These are phyloP conservation scores for Calonectria honghensis DNA, from an alignment of 2,329 filamentous ascomycete genomes.

Conservation along the genomic window DNA sequence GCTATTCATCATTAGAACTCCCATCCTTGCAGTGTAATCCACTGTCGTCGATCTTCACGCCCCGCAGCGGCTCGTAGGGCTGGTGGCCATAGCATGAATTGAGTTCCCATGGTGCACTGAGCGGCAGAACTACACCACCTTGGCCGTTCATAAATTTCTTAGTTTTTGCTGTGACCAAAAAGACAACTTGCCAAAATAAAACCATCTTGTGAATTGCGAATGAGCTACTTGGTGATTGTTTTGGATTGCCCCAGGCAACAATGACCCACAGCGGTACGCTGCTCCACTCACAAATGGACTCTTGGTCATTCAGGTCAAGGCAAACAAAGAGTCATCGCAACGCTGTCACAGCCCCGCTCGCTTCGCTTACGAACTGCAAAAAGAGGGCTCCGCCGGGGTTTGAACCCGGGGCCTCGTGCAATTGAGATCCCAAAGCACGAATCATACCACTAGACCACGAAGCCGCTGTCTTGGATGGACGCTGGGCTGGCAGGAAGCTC, in stretches of 20 bases:
- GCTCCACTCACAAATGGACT: neutral
- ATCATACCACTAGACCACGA: conserved; percentile 36
- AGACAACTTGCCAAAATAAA: neutral
- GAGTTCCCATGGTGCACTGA: neutral
- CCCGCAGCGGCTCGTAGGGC: neutral
- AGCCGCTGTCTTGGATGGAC: conserved; percentile 11
- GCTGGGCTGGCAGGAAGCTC: neutral
- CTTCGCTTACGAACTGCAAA: conserved; percentile 8
- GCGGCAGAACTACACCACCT: neutral
- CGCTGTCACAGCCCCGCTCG: neutral
- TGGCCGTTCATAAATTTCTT: neutral
- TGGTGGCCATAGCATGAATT: neutral
- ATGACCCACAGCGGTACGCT: neutral
- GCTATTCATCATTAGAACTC: neutral
- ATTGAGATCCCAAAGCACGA: conserved; percentile 27
- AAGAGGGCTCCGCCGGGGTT: conserved; percentile 30
- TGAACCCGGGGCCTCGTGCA: conserved; percentile 33
- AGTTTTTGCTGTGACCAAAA: too few species aligned
- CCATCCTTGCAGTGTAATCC: neutral
- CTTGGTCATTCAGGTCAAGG: neutral
- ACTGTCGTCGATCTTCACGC: neutral
- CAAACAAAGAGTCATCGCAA: neutral
- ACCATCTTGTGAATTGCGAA: neutral
- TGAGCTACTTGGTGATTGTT: too few species aligned
- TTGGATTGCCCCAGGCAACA: neutral